phyloP scores from a whole-genome alignment of 2,329 filamentous ascomycete species.

The Aspergillus ochraceus region DNA sequence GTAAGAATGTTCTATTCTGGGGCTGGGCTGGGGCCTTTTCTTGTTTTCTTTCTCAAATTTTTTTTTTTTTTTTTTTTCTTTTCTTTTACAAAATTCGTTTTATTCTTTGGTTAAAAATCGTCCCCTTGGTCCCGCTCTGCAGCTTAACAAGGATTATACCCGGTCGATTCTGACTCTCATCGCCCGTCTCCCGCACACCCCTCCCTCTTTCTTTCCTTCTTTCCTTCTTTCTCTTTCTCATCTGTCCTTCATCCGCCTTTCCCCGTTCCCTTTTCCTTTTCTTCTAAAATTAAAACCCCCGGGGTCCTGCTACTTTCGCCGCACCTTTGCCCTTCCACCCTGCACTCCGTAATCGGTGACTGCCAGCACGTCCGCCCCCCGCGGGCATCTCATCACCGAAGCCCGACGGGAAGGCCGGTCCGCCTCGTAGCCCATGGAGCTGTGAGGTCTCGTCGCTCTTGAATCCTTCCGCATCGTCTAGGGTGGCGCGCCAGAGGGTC shows the following conservation, averaged over 20 bases:
- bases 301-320: constrained; percentile 12
- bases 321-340: constrained; percentile 26
- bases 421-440: constrained; percentile 23
- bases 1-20: neutral
- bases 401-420: constrained; percentile 30
- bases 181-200: neutral
- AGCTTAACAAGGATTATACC: neutral
- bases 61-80: too few relatives aligned
- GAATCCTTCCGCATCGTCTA: constrained; percentile 74
- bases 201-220: too few relatives aligned
- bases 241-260: neutral
- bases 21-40: neutral
- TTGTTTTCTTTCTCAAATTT: neutral
- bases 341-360: constrained; percentile 22
- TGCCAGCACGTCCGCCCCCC: constrained; percentile 23
- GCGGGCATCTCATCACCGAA: constrained; percentile 31
- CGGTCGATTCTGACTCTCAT: neutral
- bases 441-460: constrained; percentile 42
- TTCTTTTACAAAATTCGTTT: too few relatives aligned
- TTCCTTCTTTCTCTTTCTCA: neutral
- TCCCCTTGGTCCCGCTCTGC: neutral
- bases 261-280: neutral
- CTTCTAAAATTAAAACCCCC: constrained; percentile 4
- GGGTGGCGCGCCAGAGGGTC: constrained; percentile 67
- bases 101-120: too few relatives aligned